Evolutionary conservation across 1,284 basidiomycete species (phyloP).

Genomic region (Microbotryum lychnidis-dioicae): DNA sequence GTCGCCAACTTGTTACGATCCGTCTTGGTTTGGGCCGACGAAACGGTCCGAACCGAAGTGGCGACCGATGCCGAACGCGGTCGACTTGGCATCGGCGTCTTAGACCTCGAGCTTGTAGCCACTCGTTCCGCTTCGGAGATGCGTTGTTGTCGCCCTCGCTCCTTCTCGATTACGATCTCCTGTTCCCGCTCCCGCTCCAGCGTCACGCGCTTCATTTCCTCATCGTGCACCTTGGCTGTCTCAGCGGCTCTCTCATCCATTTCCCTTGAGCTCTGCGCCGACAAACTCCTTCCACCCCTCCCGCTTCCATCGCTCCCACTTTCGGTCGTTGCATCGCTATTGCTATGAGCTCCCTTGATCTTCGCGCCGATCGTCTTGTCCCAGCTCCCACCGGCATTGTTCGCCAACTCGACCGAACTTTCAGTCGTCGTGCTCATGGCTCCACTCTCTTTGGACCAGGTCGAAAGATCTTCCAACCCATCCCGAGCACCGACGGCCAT

Average conservation of each 20-base stretch:
- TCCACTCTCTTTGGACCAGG: slow-evolving; percentile 4
- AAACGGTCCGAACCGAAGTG: slow-evolving; percentile 7
- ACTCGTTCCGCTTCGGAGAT: background rate
- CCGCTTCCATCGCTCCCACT: background rate
- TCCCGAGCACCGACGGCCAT: slow-evolving; percentile 25
- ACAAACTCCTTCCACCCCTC: background rate
- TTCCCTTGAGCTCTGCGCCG: background rate
- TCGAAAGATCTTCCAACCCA: slow-evolving; percentile 5
- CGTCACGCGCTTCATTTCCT: background rate
- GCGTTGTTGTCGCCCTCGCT: background rate
- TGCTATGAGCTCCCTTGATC: background rate
- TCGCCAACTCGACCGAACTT: background rate
- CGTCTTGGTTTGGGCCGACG: background rate
- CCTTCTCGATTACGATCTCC: background rate
- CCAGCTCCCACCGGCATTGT: background rate
- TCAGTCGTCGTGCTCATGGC: slow-evolving; percentile 1
- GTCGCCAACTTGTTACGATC: slow-evolving; percentile 14
- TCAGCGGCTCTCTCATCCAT: background rate
- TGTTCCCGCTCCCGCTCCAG: background rate
- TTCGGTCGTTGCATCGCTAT: background rate
- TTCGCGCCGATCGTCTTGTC: slow-evolving; percentile 3
- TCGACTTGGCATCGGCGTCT: slow-evolving; percentile 4
- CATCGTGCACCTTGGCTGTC: background rate
- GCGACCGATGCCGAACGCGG: slow-evolving; percentile 4
- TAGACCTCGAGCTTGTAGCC: background rate